Evolutionary conservation across 306 rosid genomes (phyloP).

Genomic region (Neltuma alba): DNA sequence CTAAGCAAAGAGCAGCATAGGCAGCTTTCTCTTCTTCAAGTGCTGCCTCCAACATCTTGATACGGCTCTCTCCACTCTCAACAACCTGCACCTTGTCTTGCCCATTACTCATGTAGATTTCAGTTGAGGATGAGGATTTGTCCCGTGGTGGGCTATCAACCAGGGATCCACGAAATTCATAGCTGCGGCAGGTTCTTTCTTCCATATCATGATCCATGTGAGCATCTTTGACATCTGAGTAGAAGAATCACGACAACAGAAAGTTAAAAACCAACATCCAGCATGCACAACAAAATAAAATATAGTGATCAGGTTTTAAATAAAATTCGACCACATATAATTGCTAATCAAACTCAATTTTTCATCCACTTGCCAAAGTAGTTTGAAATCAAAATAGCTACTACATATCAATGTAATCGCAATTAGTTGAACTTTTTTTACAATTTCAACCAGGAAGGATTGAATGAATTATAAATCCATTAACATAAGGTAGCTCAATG

Average conservation of each 20-base stretch:
- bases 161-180: slow-evolving; percentile 52
- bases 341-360: neutral
- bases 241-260: slow-evolving; percentile 15
- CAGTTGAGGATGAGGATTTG: slow-evolving; percentile 41
- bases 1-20: slow-evolving; percentile 66
- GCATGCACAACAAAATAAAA: slow-evolving; percentile 14
- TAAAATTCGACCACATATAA: slow-evolving; percentile 8
- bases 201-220: slow-evolving; percentile 40
- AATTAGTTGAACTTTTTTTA: neutral
- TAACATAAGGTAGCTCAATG: slow-evolving; percentile 2
- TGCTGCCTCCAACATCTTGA: slow-evolving; percentile 61
- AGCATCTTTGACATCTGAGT: slow-evolving; percentile 49
- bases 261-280: slow-evolving; percentile 34
- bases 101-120: slow-evolving; percentile 20
- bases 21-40: slow-evolving; percentile 72
- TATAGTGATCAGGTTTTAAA: slow-evolving; percentile 9
- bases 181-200: slow-evolving; percentile 46
- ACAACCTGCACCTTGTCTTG: slow-evolving; percentile 36
- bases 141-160: slow-evolving; percentile 44
- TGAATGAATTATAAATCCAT: neutral
- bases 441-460: neutral
- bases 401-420: slow-evolving; percentile 9
- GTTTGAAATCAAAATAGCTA: neutral
- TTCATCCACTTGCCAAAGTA: neutral
- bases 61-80: slow-evolving; percentile 45